phyloP scores from a whole-genome alignment of 1,284 basidiomycete genomes.

The Malassezia sp. region DNA sequence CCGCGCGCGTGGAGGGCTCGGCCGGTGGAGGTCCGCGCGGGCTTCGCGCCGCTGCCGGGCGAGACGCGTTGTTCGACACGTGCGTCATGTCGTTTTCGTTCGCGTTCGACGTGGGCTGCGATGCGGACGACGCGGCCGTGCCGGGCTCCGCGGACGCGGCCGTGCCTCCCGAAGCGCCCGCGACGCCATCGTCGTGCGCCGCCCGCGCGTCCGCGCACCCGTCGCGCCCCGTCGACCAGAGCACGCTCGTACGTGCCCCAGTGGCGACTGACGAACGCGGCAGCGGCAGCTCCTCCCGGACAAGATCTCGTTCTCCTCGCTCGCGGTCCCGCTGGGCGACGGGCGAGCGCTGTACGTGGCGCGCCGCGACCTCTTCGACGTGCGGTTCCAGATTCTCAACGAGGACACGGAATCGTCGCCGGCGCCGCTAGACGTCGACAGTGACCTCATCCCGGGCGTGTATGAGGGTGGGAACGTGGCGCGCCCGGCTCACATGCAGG shows the following conservation, averaged over 20 bases:
- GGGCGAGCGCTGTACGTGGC: slow-evolving; percentile 52
- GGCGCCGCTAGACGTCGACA: slow-evolving; percentile 49
- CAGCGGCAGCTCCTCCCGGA: slow-evolving; percentile 36
- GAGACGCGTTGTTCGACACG: too few species aligned
- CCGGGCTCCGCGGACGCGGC: too few species aligned
- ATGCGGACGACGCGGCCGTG: slow-evolving; percentile 1
- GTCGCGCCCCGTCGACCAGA: neutral
- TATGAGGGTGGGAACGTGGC: too few species aligned
- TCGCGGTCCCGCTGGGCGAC: slow-evolving; percentile 20
- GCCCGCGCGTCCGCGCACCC: too few species aligned
- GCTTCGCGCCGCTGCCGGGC: too few species aligned
- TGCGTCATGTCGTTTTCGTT: slow-evolving; percentile 19
- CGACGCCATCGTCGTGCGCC: too few species aligned
- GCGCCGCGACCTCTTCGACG: slow-evolving; percentile 82
- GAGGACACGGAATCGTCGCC: slow-evolving; percentile 19
- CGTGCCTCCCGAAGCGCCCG: too few species aligned
- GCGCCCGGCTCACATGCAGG: too few species aligned
- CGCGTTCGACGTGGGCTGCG: slow-evolving; percentile 16
- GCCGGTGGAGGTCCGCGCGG: neutral
- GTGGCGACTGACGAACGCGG: too few species aligned
- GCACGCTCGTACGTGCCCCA: neutral
- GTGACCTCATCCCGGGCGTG: slow-evolving; percentile 78
- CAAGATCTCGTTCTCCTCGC: slow-evolving; percentile 38
- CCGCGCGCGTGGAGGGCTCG: slow-evolving; percentile 1
- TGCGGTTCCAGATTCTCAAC: slow-evolving; percentile 74